Percentiles rank a stretch among this genome's conserved stretches.
phyloP scores from a whole-genome alignment of 306 rosid genomes.

The Glycine soja region DNA sequence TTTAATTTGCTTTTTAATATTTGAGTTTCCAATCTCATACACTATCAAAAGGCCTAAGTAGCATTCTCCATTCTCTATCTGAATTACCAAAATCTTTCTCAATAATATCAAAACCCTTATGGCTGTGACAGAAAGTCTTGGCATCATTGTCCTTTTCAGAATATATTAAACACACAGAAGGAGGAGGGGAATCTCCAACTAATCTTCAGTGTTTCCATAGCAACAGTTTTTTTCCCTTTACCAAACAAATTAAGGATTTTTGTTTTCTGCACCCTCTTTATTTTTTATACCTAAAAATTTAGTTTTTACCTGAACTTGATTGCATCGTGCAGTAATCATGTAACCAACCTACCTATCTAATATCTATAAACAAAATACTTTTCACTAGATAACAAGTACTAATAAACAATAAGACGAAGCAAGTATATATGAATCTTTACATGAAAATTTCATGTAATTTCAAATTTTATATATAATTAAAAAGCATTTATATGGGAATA shows the following conservation, averaged over 20 bases:
- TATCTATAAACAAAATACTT: too few species aligned
- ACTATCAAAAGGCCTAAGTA: not conserved
- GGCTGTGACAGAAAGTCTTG: not conserved
- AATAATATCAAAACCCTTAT: not conserved
- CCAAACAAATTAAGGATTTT: not conserved
- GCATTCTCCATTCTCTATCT: not conserved
- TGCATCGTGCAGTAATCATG: too few species aligned
- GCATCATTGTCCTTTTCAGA: not conserved
- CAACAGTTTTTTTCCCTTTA: not conserved
- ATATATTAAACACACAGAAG: not conserved
- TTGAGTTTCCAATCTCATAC: not conserved
- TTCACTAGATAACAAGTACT: too few species aligned
- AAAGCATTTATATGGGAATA: too few species aligned
- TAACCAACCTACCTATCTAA: too few species aligned
- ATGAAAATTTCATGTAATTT: too few species aligned
- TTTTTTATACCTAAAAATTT: too few species aligned
- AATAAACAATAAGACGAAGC: too few species aligned
- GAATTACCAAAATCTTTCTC: constrained; percentile 5
- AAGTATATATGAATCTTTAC: too few species aligned
- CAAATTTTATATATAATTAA: too few species aligned
- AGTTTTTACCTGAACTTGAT: too few species aligned
- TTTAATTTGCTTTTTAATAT: constrained; percentile 4
- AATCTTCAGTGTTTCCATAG: not conserved
- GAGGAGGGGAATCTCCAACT: not conserved
- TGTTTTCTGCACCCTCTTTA: too few species aligned